phyloP scores from a whole-genome alignment of 805 yeast species.

The Teunomyces funiuensis region DNA sequence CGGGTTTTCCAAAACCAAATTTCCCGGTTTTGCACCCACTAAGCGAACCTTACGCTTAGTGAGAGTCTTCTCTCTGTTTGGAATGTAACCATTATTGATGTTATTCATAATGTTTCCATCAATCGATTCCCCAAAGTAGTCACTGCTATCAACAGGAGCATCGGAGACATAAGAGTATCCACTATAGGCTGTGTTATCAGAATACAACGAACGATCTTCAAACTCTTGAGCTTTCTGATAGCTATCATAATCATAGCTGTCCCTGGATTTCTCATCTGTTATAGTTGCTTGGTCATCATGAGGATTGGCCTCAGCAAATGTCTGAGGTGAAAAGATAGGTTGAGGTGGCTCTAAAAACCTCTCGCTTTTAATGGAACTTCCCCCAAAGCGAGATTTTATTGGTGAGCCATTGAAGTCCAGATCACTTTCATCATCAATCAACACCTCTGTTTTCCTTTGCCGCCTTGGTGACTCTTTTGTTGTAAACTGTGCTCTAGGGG shows the following conservation, averaged over 20 bases:
- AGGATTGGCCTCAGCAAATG: slow-evolving; percentile 58
- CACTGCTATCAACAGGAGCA: slow-evolving; percentile 24
- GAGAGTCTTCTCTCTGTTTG: slow-evolving; percentile 66
- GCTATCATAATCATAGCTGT: slow-evolving; percentile 32
- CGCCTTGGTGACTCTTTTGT: slow-evolving; percentile 72
- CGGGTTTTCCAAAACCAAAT: slow-evolving; percentile 89
- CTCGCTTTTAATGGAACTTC: slow-evolving; percentile 41
- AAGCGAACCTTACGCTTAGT: slow-evolving; percentile 73
- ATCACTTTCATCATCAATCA: slow-evolving; percentile 39
- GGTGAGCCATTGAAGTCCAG: slow-evolving; percentile 38
- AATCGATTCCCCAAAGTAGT: slow-evolving; percentile 45
- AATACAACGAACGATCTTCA: slow-evolving; percentile 35
- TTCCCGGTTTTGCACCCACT: slow-evolving; percentile 61
- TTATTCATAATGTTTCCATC: slow-evolving; percentile 49
- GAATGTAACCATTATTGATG: slow-evolving; percentile 41
- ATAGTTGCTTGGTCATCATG: slow-evolving; percentile 32
- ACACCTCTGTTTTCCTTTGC: slow-evolving; percentile 47
- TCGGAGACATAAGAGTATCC: slow-evolving; percentile 28
- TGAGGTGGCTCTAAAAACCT: slow-evolving; percentile 61
- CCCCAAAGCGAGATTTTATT: slow-evolving; percentile 26
- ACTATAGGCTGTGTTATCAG: slow-evolving; percentile 34
- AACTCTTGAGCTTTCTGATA: slow-evolving; percentile 35
- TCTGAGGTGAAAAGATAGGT: slow-evolving; percentile 62
- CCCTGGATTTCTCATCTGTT: slow-evolving; percentile 22
- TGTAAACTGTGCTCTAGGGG: slow-evolving; percentile 69